A percentile compares a stretch with the other conserved stretches of the same genome.
Conservation (phyloP, 805 yeast genomes). For the Saccharomycopsis javanensis region DNA sequence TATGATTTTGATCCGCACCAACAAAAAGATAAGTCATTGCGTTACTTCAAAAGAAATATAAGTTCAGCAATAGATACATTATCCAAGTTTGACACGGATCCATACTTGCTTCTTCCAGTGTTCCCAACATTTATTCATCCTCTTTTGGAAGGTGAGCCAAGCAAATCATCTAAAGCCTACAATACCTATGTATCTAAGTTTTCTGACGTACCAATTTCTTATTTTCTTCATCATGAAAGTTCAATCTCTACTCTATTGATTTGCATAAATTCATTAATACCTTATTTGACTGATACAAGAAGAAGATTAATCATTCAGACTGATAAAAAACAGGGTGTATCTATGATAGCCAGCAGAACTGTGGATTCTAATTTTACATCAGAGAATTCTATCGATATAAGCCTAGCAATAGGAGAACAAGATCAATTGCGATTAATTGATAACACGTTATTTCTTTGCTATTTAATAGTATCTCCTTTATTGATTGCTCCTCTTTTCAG, state of each 20-base stretch:
- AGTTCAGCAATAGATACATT: conserved; percentile 36
- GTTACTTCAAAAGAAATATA: conserved; percentile 25
- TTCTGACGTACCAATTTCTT: background rate
- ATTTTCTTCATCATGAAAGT: background rate
- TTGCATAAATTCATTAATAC: conserved; percentile 28
- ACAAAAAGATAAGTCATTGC: conserved; percentile 7
- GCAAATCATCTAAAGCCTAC: background rate
- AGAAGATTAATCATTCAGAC: conserved; percentile 27
- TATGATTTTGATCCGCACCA: background rate
- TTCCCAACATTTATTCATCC: conserved; percentile 31
- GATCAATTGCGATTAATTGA: conserved; percentile 40
- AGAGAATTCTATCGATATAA: background rate
- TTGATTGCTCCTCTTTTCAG: conserved; percentile 78
- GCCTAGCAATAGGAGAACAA: background rate
- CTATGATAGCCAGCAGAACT: conserved; percentile 9
- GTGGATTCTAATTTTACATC: background rate
- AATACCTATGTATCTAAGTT: background rate
- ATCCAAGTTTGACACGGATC: conserved; percentile 49
- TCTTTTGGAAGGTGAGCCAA: background rate
- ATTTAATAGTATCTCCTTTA: conserved; percentile 55
- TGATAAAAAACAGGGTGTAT: conserved; percentile 22
- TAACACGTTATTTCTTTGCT: conserved; percentile 68
- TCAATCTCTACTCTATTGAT: background rate
- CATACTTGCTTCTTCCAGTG: conserved; percentile 38
- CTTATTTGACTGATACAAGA: conserved; percentile 41